Conservation (phyloP, 306 rosid genomes). For the Sophora flavescens region DNA sequence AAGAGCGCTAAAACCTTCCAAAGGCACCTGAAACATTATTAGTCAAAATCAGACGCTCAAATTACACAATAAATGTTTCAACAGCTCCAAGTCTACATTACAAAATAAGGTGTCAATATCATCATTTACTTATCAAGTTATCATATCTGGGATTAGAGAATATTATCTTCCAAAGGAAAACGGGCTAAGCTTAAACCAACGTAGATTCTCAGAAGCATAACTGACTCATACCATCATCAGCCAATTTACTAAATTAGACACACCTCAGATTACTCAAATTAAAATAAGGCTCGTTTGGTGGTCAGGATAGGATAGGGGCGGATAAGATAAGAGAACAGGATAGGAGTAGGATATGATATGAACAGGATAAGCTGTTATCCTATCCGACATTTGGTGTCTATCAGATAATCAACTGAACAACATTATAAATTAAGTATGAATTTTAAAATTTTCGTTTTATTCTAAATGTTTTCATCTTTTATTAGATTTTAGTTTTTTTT, state of each 20-base stretch:
- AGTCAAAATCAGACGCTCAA: constrained; percentile 37
- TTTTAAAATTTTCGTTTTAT: too few species aligned
- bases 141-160: neutral
- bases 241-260: constrained; percentile 5
- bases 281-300: too few species aligned
- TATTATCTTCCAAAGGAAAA: constrained; percentile 14
- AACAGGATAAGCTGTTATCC: too few species aligned
- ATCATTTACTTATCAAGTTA: constrained; percentile 18
- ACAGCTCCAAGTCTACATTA: neutral
- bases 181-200: neutral
- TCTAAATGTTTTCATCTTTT: too few species aligned
- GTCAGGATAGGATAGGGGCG: too few species aligned
- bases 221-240: neutral
- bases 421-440: too few species aligned
- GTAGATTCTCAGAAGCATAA: constrained; percentile 7
- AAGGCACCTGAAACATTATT: constrained; percentile 79
- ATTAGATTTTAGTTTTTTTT: too few species aligned
- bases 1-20: constrained; percentile 98
- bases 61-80: neutral
- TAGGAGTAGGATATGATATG: too few species aligned
- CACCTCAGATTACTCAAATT: constrained; percentile 2
- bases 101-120: neutral
- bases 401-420: too few species aligned
- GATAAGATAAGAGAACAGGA: too few species aligned
- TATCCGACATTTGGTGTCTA: too few species aligned